Evolutionary conservation across 805 yeast genomes (phyloP).

Genomic region (Wickerhamia fluorescens): DNA sequence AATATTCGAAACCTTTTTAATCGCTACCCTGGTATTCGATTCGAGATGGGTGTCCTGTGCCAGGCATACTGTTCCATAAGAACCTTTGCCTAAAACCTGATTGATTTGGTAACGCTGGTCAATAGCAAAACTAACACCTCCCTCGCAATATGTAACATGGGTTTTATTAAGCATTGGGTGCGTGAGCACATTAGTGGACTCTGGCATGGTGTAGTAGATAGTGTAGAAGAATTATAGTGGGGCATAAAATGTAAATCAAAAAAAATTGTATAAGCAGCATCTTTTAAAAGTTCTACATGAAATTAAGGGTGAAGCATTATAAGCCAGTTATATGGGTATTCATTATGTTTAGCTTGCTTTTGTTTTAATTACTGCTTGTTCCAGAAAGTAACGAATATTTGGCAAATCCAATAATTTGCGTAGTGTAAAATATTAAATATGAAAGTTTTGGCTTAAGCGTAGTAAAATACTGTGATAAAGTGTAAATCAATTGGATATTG

Average conservation of each 20-base stretch:
- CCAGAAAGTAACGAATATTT: too few species aligned
- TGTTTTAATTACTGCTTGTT: too few species aligned
- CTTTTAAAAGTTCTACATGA: too few species aligned
- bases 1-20: constrained; percentile 72
- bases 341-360: too few species aligned
- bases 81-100: constrained; percentile 69
- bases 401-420: too few species aligned
- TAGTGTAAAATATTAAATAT: too few species aligned
- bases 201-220: constrained; percentile 1
- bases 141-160: constrained; percentile 11
- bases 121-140: constrained; percentile 53
- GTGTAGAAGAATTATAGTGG: constrained; percentile 2
- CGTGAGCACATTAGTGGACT: background rate
- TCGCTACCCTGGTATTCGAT: constrained; percentile 43
- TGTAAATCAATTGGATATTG: too few species aligned
- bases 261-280: too few species aligned
- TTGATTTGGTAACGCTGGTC: constrained; percentile 54
- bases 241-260: constrained; percentile 1
- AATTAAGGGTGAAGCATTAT: too few species aligned
- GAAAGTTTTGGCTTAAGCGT: too few species aligned
- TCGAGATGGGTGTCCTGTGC: constrained; percentile 47
- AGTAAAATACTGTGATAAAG: too few species aligned
- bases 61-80: constrained; percentile 81
- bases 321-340: too few species aligned
- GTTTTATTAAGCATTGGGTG: background rate